phyloP scores from a whole-genome alignment of 208 protist species.

The Leishmania guyanensis region DNA sequence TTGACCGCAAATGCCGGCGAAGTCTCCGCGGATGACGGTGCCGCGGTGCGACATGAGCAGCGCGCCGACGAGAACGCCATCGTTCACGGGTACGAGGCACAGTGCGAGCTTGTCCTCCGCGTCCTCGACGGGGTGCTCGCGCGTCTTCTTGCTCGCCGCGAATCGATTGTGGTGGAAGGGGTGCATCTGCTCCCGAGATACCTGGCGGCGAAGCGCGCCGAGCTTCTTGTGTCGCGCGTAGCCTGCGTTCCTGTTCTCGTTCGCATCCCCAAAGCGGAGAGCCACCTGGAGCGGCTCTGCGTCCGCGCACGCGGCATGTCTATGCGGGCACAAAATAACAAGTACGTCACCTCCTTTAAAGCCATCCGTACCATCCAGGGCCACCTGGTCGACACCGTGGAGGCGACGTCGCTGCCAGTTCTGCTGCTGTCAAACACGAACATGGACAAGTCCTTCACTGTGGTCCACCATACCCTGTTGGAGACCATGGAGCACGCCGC shows the following conservation, averaged over 20 bases:
- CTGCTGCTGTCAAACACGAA: slow-evolving; percentile 90
- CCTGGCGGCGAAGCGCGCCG: slow-evolving; percentile 31
- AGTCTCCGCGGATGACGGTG: background rate
- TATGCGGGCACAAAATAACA: slow-evolving; percentile 78
- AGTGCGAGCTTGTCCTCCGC: slow-evolving; percentile 21
- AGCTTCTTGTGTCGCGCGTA: slow-evolving; percentile 40
- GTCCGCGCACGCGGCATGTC: slow-evolving; percentile 91
- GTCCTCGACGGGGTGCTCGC: slow-evolving; percentile 19
- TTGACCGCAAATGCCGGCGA: background rate
- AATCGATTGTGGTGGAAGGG: slow-evolving; percentile 65
- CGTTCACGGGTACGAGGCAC: slow-evolving; percentile 18
- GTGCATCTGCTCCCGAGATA: slow-evolving; percentile 59
- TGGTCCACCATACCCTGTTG: slow-evolving; percentile 75
- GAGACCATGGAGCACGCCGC: slow-evolving; percentile 48
- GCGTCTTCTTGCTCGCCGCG: slow-evolving; percentile 17
- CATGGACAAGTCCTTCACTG: slow-evolving; percentile 83
- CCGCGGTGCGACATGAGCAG: background rate
- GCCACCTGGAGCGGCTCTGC: slow-evolving; percentile 89
- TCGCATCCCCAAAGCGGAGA: slow-evolving; percentile 81
- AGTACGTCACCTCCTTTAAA: slow-evolving; percentile 87
- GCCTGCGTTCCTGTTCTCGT: slow-evolving; percentile 62
- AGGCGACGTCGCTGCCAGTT: slow-evolving; percentile 41
- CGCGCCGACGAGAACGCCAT: slow-evolving; percentile 6
- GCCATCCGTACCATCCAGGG: slow-evolving; percentile 90
- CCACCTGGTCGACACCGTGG: slow-evolving; percentile 40